Evolutionary conservation across 305 asterid species (phyloP).

Genomic region (Solanum hybrid): DNA sequence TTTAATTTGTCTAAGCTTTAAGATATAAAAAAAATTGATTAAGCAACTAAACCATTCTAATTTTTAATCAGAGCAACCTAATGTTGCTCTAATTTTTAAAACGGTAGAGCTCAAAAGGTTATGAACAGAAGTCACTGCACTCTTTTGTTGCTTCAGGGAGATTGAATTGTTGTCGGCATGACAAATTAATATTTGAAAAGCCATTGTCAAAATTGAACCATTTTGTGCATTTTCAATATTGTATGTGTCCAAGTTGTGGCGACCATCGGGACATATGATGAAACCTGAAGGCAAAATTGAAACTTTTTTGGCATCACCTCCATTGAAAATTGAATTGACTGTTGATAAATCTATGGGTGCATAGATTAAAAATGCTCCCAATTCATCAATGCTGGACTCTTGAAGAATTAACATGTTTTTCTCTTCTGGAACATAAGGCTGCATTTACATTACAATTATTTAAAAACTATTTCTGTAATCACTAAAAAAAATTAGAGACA

Average conservation of each 20-base stretch:
- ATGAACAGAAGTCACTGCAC: no score
- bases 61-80: not conserved
- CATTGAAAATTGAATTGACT: not conserved
- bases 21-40: not conserved
- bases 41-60: not conserved
- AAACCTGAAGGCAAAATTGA: not conserved
- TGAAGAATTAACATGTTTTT: not conserved
- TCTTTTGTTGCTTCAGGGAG: no score
- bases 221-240: no score
- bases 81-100: no score
- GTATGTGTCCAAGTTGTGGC: no score
- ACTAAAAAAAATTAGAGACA: no score
- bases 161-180: no score
- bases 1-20: not conserved
- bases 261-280: not conserved
- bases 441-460: not conserved
- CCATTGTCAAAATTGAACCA: no score
- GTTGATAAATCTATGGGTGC: not conserved
- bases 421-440: not conserved
- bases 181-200: no score
- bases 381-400: not conserved
- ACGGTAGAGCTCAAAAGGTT: no score
- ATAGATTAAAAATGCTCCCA: no score
- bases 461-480: no score
- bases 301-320: not conserved